phyloP scores from a whole-genome alignment of 768 basidiomycete species.

The Hygrophorus pudorinus region DNA sequence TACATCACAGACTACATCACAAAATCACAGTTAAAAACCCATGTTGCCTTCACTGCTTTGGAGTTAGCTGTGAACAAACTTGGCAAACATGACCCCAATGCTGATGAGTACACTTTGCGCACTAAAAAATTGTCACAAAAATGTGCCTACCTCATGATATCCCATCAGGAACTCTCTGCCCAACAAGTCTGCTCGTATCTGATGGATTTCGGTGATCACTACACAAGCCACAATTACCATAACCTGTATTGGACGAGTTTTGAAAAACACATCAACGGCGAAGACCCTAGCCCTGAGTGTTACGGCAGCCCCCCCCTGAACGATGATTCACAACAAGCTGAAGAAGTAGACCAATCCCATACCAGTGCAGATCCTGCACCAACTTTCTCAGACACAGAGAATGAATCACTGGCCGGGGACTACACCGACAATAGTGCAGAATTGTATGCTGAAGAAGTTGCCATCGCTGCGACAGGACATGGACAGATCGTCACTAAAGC shows the following conservation, averaged over 20 bases:
- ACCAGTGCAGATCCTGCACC: not conserved
- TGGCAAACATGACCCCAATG: conserved; percentile 13
- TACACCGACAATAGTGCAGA: not conserved
- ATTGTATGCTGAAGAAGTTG: conserved; percentile 10
- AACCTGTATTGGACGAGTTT: conserved; percentile 26
- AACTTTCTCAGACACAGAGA: not conserved
- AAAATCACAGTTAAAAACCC: conserved; percentile 29
- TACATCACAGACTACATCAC: conserved; percentile 43
- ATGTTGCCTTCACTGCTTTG: conserved; percentile 30
- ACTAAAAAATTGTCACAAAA: conserved; percentile 27
- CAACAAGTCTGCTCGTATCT: too few relatives aligned
- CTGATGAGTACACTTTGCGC: conserved; percentile 4
- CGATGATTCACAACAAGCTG: not conserved
- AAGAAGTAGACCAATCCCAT: not conserved
- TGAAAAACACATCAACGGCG: conserved; percentile 16
- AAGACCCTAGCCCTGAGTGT: conserved; percentile 18
- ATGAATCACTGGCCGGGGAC: not conserved
- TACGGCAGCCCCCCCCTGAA: conserved; percentile 3
- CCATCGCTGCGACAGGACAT: conserved; percentile 2
- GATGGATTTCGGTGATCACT: too few relatives aligned
- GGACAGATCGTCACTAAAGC: conserved; percentile 11
- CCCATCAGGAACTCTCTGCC: too few relatives aligned
- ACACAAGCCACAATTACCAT: conserved; percentile 24
- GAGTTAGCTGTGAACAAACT: conserved; percentile 24
- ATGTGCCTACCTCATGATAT: conserved; percentile 26